Evolutionary conservation across 2,329 filamentous ascomycete genomes (phyloP).

Genomic region (Keithomyces neogunnii): DNA sequence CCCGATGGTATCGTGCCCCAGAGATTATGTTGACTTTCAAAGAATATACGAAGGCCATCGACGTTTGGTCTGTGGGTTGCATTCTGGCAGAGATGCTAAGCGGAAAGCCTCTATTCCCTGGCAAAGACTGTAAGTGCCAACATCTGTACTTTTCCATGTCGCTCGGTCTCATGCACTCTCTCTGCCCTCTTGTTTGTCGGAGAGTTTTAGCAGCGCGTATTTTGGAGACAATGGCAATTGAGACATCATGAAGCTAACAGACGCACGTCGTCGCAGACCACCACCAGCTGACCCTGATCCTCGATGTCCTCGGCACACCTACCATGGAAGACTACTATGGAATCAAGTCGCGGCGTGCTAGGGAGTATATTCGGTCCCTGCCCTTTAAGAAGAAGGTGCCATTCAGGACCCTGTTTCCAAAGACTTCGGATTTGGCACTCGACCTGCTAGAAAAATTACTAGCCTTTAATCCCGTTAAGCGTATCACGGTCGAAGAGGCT

Average conservation of each 20-base stretch:
- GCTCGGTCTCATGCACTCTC: not conserved
- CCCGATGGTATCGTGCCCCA: conserved; percentile 95
- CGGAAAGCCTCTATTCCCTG: conserved; percentile 94
- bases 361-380: conserved; percentile 95
- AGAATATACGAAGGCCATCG: conserved; percentile 99
- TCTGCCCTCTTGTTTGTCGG: not conserved
- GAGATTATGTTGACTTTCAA: conserved; percentile 99
- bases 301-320: conserved; percentile 93
- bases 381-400: conserved; percentile 99
- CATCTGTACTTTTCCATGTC: not conserved
- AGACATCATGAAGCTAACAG: not conserved
- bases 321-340: conserved; percentile 99
- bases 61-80: conserved; percentile 98
- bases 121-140: conserved; percentile 79
- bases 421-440: conserved; percentile 94
- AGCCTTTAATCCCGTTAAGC: conserved; percentile 97
- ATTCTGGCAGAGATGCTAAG: conserved; percentile 98
- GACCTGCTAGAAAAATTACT: conserved; percentile 92
- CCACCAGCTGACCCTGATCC: conserved; percentile 92
- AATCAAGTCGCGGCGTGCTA: conserved; percentile 94
- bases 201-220: not conserved
- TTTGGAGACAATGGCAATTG: not conserved
- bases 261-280: conserved; percentile 55
- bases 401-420: conserved; percentile 93
- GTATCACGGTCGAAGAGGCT: conserved; percentile 95